A percentile compares a stretch with the other conserved stretches of the same genome.
Conservation (phyloP, 768 basidiomycete species). For the Chalciporus piperatus region DNA sequence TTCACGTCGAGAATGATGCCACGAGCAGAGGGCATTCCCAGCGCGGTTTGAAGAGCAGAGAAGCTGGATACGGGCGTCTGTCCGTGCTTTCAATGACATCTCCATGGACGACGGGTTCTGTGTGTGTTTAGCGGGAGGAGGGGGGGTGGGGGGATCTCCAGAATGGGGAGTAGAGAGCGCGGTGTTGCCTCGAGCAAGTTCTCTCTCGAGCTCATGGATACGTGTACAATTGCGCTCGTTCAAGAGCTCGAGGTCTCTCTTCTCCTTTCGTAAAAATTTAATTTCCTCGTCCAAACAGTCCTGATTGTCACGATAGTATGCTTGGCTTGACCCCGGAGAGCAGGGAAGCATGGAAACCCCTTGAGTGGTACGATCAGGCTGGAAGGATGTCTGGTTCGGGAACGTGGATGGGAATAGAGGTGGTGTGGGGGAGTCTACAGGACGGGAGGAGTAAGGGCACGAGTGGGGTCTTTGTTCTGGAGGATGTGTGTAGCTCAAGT, state of each 20-base stretch:
- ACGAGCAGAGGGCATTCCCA: slow-evolving; percentile 85
- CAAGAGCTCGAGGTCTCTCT: slow-evolving; percentile 63
- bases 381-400: background rate
- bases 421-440: slow-evolving; percentile 9
- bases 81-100: slow-evolving; percentile 67
- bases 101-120: slow-evolving; percentile 44
- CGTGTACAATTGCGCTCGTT: slow-evolving; percentile 50
- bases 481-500: slow-evolving; percentile 20
- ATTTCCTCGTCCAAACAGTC: slow-evolving; percentile 48
- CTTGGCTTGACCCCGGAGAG: background rate
- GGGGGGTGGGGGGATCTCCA: slow-evolving; percentile 12
- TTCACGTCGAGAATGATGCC: slow-evolving; percentile 87
- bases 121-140: slow-evolving; percentile 24
- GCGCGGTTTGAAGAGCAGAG: slow-evolving; percentile 84
- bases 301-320: background rate
- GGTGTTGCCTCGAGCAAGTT: slow-evolving; percentile 36
- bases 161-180: slow-evolving; percentile 22
- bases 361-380: background rate
- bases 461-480: slow-evolving; percentile 18
- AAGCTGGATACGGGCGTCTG: slow-evolving; percentile 64
- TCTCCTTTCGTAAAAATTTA: slow-evolving; percentile 49
- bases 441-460: slow-evolving; percentile 17
- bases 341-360: background rate
- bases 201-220: slow-evolving; percentile 45
- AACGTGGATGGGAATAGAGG: background rate